Base-by-base conservation (phyloP, 352 stramenopile species). In the Phytophthora melonis region DNA sequence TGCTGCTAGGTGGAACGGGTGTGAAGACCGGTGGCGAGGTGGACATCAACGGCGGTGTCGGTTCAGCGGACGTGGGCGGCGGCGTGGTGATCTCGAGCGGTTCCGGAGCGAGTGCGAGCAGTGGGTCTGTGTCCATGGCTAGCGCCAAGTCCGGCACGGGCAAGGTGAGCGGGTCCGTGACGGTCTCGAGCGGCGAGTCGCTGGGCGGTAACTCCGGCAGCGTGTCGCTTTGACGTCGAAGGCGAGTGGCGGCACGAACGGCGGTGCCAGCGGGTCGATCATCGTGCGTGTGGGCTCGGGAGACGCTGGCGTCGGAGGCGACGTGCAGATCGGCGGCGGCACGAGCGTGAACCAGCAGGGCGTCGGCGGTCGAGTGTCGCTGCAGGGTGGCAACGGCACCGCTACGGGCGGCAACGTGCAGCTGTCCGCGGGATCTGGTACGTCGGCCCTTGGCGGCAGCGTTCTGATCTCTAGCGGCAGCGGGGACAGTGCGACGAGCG, bases 91-190 rank as follows among this genome's bases (percentile, higher is more conserved):
- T 63, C 10, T 14, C 34, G 57, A 63, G 57, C 21, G 57, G 57
- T 19, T 54, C 19, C 19, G 57, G 57, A 6, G 43, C 21, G 36
- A 34, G 10, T 39, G 57, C 57, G 57, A 63, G 3, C 11, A 50
- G 57, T 30, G 57, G 57, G 9, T 53, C 57, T 10, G 57, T 63
- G 36, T 54, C 23, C 11, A 18, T 63, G 19, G n/a, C 19, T 23
- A 63, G 57, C 21, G 36, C 57, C 34, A 23, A 41, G 10, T 52
- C 36, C 58, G 41, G 57, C 36, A 27, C 36, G 39, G 57, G 57
- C 18, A 63, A 63, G 57, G 39, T 54, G 57, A 63, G 57, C 36
- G 57, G 57, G 13, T 63, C 57, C 39, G 57, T 64, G 41, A 56
- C 41, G 41, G 27, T 64, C 41, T 64, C 57, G 57, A 63, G 57